Evolutionary conservation across 2,329 filamentous ascomycete species (phyloP).

Genomic region (Dactylella cylindrospora): DNA sequence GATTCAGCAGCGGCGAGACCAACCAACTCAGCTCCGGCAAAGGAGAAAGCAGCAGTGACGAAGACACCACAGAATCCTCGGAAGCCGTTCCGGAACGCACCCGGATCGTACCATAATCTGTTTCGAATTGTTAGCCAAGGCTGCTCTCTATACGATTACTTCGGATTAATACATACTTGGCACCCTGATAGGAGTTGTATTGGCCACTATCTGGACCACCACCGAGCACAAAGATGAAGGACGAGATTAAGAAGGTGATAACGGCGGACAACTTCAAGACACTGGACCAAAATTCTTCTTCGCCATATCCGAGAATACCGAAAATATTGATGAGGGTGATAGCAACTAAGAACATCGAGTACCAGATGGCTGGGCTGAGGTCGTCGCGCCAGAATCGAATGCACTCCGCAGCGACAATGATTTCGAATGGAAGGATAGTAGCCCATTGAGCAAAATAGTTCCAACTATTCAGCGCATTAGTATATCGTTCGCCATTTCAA

Average conservation of each 20-base stretch:
- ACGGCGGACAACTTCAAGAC: constrained; percentile 63
- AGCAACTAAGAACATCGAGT: constrained; percentile 60
- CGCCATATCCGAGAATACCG: constrained; percentile 61
- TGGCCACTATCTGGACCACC: constrained; percentile 56
- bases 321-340: constrained; percentile 60
- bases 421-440: constrained; percentile 59
- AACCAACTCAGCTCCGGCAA: constrained; percentile 64
- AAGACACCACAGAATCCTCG: constrained; percentile 65
- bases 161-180: background rate
- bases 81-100: constrained; percentile 62
- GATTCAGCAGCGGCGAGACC: constrained; percentile 64
- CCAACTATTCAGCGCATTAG: constrained; percentile 51
- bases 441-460: constrained; percentile 59
- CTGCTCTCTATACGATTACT: constrained; percentile 48
- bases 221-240: constrained; percentile 62
- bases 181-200: constrained; percentile 25
- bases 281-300: constrained; percentile 63
- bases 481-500: background rate
- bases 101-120: constrained; percentile 62
- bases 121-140: constrained; percentile 62
- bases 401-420: constrained; percentile 60
- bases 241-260: constrained; percentile 66
- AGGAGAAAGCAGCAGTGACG: constrained; percentile 66
- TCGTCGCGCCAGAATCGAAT: constrained; percentile 60
- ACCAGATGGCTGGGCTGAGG: constrained; percentile 60